Evolutionary conservation across 139 green algal species (phyloP).

Genomic region (Coelastrella sp.): DNA sequence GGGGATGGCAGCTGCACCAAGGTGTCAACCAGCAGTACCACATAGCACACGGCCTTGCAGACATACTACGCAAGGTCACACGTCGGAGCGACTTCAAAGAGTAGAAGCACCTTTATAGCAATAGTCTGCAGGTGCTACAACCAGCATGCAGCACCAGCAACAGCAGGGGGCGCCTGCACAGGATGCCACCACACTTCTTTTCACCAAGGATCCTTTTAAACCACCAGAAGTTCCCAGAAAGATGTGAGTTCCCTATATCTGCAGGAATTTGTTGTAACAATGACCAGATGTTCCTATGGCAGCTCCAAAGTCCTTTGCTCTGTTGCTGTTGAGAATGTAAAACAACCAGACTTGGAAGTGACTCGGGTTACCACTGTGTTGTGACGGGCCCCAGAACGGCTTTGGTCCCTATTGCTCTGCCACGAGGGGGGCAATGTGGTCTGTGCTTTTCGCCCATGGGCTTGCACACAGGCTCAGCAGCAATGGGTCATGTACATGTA

Average conservation of each 20-base stretch:
- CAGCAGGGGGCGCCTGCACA: not conserved
- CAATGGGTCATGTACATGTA: too few species aligned
- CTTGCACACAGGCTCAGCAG: too few species aligned
- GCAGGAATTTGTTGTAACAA: too few species aligned
- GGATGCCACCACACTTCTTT: slow-evolving; percentile 57
- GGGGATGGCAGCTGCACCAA: not conserved
- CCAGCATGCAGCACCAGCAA: slow-evolving; percentile 13
- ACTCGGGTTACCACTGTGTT: too few species aligned
- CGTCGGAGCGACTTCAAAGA: not conserved
- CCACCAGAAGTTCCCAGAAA: slow-evolving; percentile 75
- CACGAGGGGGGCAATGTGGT: too few species aligned
- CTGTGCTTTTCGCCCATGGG: too few species aligned
- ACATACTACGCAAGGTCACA: not conserved
- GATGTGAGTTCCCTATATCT: slow-evolving; percentile 86
- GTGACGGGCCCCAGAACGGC: too few species aligned
- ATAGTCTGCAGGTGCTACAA: not conserved
- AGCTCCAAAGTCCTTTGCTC: too few species aligned
- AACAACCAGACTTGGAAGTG: too few species aligned
- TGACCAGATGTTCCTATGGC: too few species aligned
- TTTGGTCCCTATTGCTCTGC: too few species aligned
- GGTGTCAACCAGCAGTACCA: not conserved
- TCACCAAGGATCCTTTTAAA: slow-evolving; percentile 79
- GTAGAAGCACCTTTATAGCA: not conserved
- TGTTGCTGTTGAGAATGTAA: too few species aligned
- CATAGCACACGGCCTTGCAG: not conserved